Base-by-base conservation (phyloP, 83 land plant genomes). In the Diphasiastrum complanatum region DNA sequence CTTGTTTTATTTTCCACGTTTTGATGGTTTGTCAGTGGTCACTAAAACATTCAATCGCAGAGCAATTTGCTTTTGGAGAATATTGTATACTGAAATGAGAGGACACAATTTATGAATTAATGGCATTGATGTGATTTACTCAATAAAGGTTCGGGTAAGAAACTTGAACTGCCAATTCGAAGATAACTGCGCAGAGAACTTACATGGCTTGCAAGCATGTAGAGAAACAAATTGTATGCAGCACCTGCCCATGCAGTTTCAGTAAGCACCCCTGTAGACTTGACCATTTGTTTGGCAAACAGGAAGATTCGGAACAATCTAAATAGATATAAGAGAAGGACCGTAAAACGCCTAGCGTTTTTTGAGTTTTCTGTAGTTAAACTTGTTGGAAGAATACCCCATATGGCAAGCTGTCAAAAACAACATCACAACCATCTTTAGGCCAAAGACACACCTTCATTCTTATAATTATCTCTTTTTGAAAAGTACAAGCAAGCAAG, bases 171-270 rank as follows among this genome's bases (percentile, higher is more conserved):
- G n/a, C n/a, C n/a, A n/a, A n/a, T n/a, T n/a, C n/a, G n/a, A n/a
- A n/a, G n/a, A n/a, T n/a, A n/a, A n/a, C n/a, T n/a, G n/a, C n/a
- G n/a, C n/a, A n/a, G n/a, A 41, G 12, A 50, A 27, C 59, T 55
- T 55, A 55, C 59, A 30, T 55, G 59, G 31, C 59, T 55, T 11
- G 59, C 59, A 24, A 55, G 59, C 34, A 55, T 55, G 27, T 55
- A 55, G 11, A 55, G 34, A 30, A 32, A 18, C 11, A 55, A 35
- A 32, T 55, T 55, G 35, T 26, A 55, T 1, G 59, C 59, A 19
- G 59, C 59, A 10, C 59, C 59, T 11, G 35, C 59, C 59, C 59
- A 55, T 11, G 59, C 59, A 26, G 59, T 55, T 32, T 55, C 59
- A 1, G 27, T 20, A 11, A 55, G 35, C 0, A 55, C 27, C 10